phyloP scores from a whole-genome alignment of 176 grass and related monocot species.

The barley (Hordeum vulgare) region MorexV3_pseudomolecules_assembly NC_058521.1:533573524-533574023 shows the following conservation, averaged over 20 bases:
- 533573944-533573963: neutral
- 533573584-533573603: slow-evolving; percentile 14
- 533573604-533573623: neutral
- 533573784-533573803: neutral
- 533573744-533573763: neutral
- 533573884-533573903: neutral
- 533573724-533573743: neutral
- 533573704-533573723: neutral
- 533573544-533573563: slow-evolving; percentile 11
- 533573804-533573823: neutral
- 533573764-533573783: neutral
- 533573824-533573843: neutral
- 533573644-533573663: slow-evolving; percentile 39
- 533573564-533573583: neutral
- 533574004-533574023: neutral
- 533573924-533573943: neutral
- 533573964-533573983: neutral
- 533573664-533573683: neutral
- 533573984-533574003: neutral
- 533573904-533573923: neutral
- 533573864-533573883: neutral
- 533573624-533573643: slow-evolving; percentile 33
- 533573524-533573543: neutral
- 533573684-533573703: neutral
- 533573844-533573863: neutral